These are phyloP conservation scores for Nymphaea colorata DNA, from an alignment of 164 flowering plant species.

Conservation along the genomic window DNA sequence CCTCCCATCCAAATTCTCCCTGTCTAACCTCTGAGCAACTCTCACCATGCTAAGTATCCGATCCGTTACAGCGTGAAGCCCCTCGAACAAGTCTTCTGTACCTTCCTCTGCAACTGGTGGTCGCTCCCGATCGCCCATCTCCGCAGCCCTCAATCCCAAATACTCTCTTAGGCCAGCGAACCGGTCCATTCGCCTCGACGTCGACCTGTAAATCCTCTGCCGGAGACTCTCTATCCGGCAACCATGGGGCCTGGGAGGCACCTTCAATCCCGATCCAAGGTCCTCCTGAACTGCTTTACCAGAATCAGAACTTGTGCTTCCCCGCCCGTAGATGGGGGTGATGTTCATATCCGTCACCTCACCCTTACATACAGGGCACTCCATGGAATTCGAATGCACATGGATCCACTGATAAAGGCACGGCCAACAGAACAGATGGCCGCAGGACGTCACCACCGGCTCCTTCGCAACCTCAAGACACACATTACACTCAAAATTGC, in stretches of 20 bases:
- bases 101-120: neutral
- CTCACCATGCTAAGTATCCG: constrained; percentile 8
- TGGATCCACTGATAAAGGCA: constrained; percentile 46
- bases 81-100: neutral
- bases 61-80: neutral
- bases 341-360: constrained; percentile 33
- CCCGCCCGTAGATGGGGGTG: constrained; percentile 51
- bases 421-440: constrained; percentile 70
- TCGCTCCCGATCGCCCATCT: neutral
- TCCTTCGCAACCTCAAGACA: constrained; percentile 48
- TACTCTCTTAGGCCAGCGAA: neutral
- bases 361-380: constrained; percentile 51
- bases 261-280: constrained; percentile 27
- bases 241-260: constrained; percentile 62
- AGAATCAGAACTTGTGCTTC: constrained; percentile 4
- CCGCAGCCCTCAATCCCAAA: neutral
- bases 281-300: constrained; percentile 5
- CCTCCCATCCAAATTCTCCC: constrained; percentile 4
- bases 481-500: constrained; percentile 50
- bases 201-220: constrained; percentile 39
- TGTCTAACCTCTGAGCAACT: constrained; percentile 12
- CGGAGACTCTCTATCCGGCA: constrained; percentile 59
- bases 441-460: constrained; percentile 58
- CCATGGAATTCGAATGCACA: constrained; percentile 25
- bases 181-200: neutral